Percentiles rank a stretch among this genome's conserved stretches.
Conservation (phyloP, 306 rosid genomes). For the Elaeagnus macrophylla region DNA sequence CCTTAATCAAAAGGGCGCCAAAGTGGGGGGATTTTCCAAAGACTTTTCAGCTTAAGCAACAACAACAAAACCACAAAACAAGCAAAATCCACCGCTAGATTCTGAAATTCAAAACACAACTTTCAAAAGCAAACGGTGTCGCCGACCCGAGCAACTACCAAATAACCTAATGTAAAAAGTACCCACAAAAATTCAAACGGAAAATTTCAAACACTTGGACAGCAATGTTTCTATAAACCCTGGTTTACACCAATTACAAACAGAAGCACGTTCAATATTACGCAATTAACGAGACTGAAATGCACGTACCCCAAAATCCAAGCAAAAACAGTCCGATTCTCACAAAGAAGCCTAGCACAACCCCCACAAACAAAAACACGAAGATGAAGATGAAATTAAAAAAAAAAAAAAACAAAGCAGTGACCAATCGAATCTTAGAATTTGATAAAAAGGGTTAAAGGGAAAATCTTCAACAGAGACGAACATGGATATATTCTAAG, state of each 20-base stretch:
- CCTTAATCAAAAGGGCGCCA: background rate
- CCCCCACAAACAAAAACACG: background rate
- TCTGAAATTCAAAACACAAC: constrained; percentile 13
- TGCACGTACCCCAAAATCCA: constrained; percentile 15
- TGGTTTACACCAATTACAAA: constrained; percentile 20
- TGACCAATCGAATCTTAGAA: background rate
- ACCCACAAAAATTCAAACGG: constrained; percentile 12
- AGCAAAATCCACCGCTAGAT: constrained; percentile 17
- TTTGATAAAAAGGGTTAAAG: constrained; percentile 13
- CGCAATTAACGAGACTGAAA: constrained; percentile 14
- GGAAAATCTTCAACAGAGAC: constrained; percentile 21
- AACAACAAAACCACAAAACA: constrained; percentile 18
- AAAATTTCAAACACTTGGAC: constrained; percentile 17
- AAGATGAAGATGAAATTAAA: background rate
- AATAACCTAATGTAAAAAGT: constrained; percentile 8
- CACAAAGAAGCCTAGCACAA: background rate
- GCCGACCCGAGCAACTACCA: constrained; percentile 18
- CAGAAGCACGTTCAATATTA: too few species aligned
- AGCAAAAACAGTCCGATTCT: constrained; percentile 15
- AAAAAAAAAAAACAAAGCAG: constrained; percentile 11
- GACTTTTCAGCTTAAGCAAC: constrained; percentile 13
- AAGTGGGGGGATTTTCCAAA: too few species aligned
- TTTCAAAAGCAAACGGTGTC: constrained; percentile 3
- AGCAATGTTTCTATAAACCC: constrained; percentile 31
- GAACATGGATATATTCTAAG: constrained; percentile 10